Conservation (phyloP, 2,329 filamentous ascomycete genomes). For the Arthroderma sp. region DNA sequence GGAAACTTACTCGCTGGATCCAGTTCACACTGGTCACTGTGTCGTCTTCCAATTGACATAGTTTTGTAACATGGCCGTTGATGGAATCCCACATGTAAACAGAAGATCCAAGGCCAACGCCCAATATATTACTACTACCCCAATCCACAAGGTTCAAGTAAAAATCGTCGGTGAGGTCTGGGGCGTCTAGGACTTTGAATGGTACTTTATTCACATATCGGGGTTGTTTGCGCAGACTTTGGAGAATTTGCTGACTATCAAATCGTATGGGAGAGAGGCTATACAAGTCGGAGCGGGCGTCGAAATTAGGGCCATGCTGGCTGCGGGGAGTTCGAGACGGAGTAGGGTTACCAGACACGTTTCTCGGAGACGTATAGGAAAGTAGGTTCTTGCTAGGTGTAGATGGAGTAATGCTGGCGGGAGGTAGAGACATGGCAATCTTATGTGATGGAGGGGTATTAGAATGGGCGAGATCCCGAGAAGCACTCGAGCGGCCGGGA, state of each 20-base stretch:
- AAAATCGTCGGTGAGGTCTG: constrained; percentile 92
- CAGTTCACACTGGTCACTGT: constrained; percentile 93
- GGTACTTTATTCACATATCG: constrained; percentile 89
- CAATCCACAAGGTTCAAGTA: constrained; percentile 96
- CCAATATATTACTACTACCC: constrained; percentile 88
- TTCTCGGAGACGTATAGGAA: constrained; percentile 67
- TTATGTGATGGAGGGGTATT: constrained; percentile 66
- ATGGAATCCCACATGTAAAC: constrained; percentile 99
- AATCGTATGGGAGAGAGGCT: constrained; percentile 88
- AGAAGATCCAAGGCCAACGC: constrained; percentile 80
- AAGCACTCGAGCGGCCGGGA: constrained; percentile 35
- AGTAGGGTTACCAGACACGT: constrained; percentile 70
- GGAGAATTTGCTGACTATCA: constrained; percentile 82
- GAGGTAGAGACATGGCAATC: constrained; percentile 51
- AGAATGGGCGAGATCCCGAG: constrained; percentile 57
- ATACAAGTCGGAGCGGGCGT: constrained; percentile 85
- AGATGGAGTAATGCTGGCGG: constrained; percentile 68
- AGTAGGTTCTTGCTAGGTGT: constrained; percentile 98
- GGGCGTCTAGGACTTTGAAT: constrained; percentile 94
- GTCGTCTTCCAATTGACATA: constrained; percentile 86
- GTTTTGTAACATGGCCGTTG: constrained; percentile 78
- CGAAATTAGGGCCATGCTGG: constrained; percentile 74
- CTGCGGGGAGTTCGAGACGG: constrained; percentile 82
- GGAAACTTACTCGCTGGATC: constrained; percentile 64
- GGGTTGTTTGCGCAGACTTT: constrained; percentile 79